phyloP scores from a whole-genome alignment of 768 basidiomycete genomes.

The Boletus rubescentipes region DNA sequence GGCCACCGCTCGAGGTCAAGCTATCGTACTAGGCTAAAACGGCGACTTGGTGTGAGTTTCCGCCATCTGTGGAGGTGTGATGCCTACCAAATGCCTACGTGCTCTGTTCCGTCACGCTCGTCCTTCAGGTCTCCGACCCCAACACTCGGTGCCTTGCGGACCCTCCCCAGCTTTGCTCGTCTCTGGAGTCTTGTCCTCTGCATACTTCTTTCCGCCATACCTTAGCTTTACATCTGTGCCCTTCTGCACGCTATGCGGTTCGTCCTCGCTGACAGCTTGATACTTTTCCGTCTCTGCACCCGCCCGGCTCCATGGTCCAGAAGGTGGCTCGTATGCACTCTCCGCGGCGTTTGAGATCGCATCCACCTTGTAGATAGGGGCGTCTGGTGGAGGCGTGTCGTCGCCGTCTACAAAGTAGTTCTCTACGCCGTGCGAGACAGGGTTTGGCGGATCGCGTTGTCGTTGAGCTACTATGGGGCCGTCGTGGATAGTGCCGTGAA shows the following conservation, averaged over 20 bases:
- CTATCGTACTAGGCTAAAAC: too few relatives aligned
- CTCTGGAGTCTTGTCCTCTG: constrained; percentile 31
- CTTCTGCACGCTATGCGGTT: constrained; percentile 24
- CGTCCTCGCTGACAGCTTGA: constrained; percentile 21
- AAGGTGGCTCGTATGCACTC: constrained; percentile 50
- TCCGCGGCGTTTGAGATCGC: constrained; percentile 42
- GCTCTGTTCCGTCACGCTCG: constrained; percentile 9
- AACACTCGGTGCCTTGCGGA: constrained; percentile 37
- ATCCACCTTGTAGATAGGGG: constrained; percentile 48
- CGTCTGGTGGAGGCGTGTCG: constrained; percentile 39
- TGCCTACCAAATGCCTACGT: too few relatives aligned
- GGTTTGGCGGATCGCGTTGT: background rate
- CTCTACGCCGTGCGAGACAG: constrained; percentile 36
- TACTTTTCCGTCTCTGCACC: constrained; percentile 37
- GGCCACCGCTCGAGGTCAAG: background rate
- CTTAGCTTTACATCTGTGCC: constrained; percentile 10
- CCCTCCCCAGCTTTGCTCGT: constrained; percentile 36
- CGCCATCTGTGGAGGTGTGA: background rate
- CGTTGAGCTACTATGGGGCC: background rate
- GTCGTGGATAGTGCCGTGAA: constrained; percentile 8
- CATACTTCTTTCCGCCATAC: constrained; percentile 23
- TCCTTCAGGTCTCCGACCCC: constrained; percentile 36
- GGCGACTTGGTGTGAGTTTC: background rate
- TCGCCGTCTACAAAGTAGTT: constrained; percentile 51
- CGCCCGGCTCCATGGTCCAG: constrained; percentile 44